These are phyloP conservation scores for Endogone sp. DNA, from an alignment of 192 early-diverging fungal species.

Conservation along the genomic window DNA sequence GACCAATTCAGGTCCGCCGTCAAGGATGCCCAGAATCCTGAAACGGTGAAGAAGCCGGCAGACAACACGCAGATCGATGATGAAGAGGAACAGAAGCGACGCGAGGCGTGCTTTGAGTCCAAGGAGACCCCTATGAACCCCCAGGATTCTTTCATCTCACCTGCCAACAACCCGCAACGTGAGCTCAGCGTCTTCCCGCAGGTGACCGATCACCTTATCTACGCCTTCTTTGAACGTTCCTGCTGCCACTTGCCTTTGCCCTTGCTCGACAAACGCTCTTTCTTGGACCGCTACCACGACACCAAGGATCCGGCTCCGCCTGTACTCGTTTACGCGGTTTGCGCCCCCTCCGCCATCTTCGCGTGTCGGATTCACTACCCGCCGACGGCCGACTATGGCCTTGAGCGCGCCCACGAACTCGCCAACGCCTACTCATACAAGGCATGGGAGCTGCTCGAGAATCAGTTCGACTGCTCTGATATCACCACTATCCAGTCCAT, in stretches of 20 bases:
- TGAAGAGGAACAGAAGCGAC: not conserved
- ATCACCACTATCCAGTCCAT: not conserved
- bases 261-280: not conserved
- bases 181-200: not conserved
- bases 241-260: not conserved
- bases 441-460: not conserved
- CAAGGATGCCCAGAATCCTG: not conserved
- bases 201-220: not conserved
- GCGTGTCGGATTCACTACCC: not conserved
- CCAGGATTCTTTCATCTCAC: not conserved
- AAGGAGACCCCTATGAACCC: slow-evolving; percentile 1
- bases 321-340: not conserved
- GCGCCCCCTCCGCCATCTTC: slow-evolving; percentile 1
- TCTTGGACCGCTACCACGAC: not conserved
- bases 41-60: not conserved
- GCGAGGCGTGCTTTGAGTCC: slow-evolving; percentile 5
- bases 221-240: not conserved
- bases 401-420: not conserved
- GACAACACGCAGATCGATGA: not conserved
- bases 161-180: not conserved
- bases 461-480: not conserved
- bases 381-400: not conserved
- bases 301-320: not conserved
- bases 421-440: not conserved
- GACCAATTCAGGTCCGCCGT: not conserved